Conservation (phyloP, 2,329 filamentous ascomycete genomes). For the Zymoseptoria passerinii region DNA sequence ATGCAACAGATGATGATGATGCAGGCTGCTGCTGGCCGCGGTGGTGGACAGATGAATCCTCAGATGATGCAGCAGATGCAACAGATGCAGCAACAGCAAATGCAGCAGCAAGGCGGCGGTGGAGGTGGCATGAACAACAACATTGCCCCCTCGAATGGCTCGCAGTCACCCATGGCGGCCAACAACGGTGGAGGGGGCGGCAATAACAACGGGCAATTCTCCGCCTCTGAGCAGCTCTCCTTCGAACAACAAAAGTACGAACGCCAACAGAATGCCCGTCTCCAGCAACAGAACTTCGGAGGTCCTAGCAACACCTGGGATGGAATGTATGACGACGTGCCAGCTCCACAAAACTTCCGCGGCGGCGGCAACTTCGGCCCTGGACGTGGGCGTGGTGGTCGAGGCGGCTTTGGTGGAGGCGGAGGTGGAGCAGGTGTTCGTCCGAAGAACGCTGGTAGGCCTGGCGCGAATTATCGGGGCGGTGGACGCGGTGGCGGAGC, state of each 20-base stretch:
- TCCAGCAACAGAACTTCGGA: constrained; percentile 32
- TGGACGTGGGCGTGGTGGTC: constrained; percentile 35
- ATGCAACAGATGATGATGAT: constrained; percentile 38
- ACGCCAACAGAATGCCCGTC: constrained; percentile 54
- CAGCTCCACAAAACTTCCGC: constrained; percentile 61
- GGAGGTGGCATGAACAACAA: constrained; percentile 23
- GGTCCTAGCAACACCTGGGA: constrained; percentile 65
- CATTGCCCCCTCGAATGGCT: not conserved
- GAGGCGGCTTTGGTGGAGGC: constrained; percentile 14
- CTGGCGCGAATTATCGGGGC: constrained; percentile 87
- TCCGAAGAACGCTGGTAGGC: constrained; percentile 87
- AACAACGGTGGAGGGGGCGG: constrained; percentile 35
- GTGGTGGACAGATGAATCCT: constrained; percentile 48
- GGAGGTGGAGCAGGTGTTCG: constrained; percentile 34
- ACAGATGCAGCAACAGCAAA: constrained; percentile 38
- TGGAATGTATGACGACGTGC: constrained; percentile 95
- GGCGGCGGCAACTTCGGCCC: constrained; percentile 39
- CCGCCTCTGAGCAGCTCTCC: constrained; percentile 61
- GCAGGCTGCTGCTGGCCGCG: constrained; percentile 6
- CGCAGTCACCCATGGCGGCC: constrained; percentile 13
- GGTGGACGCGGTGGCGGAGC: constrained; percentile 61
- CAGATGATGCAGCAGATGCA: constrained; percentile 39
- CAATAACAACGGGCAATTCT: constrained; percentile 25
- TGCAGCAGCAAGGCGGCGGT: constrained; percentile 27
- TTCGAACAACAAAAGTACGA: constrained; percentile 76